phyloP scores from a whole-genome alignment of 129 eudicot species.

The Chrysanthemum seticuspe region DNA sequence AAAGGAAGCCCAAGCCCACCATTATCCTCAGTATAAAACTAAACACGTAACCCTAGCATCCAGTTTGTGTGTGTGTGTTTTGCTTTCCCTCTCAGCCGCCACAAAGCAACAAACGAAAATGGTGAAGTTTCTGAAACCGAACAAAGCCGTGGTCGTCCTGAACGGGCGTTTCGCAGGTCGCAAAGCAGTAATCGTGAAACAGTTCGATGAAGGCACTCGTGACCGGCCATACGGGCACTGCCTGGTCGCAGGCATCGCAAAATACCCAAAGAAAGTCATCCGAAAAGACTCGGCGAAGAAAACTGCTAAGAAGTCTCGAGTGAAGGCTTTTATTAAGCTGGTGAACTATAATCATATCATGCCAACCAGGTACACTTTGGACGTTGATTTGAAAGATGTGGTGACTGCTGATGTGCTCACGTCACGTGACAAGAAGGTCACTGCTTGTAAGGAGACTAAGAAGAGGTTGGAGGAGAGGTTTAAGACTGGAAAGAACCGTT shows the following conservation, averaged over 20 bases:
- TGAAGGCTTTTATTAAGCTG: constrained; percentile 64
- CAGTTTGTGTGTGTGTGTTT: background rate
- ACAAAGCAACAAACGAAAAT: constrained; percentile 20
- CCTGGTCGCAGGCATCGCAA: constrained; percentile 58
- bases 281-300: constrained; percentile 72
- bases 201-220: constrained; percentile 68
- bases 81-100: constrained; percentile 15
- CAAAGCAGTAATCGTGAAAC: constrained; percentile 50
- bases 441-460: constrained; percentile 64
- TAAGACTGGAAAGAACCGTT: constrained; percentile 76
- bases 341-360: constrained; percentile 73
- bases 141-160: constrained; percentile 68
- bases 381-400: constrained; percentile 60
- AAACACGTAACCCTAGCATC: constrained; percentile 18
- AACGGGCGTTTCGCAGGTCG: constrained; percentile 66
- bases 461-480: constrained; percentile 59
- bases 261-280: constrained; percentile 70
- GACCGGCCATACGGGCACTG: constrained; percentile 76
- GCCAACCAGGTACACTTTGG: constrained; percentile 78
- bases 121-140: constrained; percentile 72
- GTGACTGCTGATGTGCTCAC: constrained; percentile 49
- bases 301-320: constrained; percentile 49
- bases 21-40: constrained; percentile 17
- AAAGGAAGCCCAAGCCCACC: background rate
- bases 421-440: constrained; percentile 65